Base-by-base conservation (phyloP, 345 rosid genomes). In the Cochlearia excelsa region DNA sequence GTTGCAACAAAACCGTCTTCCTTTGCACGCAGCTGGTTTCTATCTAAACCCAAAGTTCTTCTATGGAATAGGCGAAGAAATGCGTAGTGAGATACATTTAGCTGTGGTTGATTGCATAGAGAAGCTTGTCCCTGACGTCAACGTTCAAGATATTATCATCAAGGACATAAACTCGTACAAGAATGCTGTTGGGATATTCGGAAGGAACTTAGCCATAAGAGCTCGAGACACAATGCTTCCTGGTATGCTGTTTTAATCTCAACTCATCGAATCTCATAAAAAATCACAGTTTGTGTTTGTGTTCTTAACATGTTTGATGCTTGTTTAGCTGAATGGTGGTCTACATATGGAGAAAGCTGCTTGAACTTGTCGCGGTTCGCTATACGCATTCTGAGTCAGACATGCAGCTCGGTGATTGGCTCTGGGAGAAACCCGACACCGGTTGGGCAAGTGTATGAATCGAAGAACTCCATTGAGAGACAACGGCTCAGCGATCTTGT, bases 271-370 rank as follows among this genome's bases (percentile, higher is more conserved):
- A 16, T 16, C 23, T 16, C 23, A 16, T 16, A 16, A 16, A 16
- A 16, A 16, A 16, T 16, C 23, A 16, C 23, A 16, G 23, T 16
- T 16, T 16, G 23, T 16, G 23, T 16, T 16, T 16, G 23, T 16
- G 23, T 16, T 16, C 40, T 37, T 37, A 27, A 29, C 39, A 52
- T 70, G 30, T 10, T 51, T 46, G n/a, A 10, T 64, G 23, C 23
- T 9, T 57, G 71, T 53, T 30, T 60, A 93, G 99, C 80, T 66
- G 99, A 93, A 67, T 89, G 99, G 99, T 93, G 99, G 99, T 80
- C 87, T 60, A 80, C 95, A 5, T 90, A 85, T 71, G 99, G 94
- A 46, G 97, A 91, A 69, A 81, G 87, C 63, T 89, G 99, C 78
- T 86, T 91, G 47, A 85, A 93, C 71, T 77, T 93, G 79, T 75